A percentile compares a stretch with the other conserved stretches of the same genome.
Conservation (phyloP, 257 asterid genomes). For the Voacanga thouarsii region DNA sequence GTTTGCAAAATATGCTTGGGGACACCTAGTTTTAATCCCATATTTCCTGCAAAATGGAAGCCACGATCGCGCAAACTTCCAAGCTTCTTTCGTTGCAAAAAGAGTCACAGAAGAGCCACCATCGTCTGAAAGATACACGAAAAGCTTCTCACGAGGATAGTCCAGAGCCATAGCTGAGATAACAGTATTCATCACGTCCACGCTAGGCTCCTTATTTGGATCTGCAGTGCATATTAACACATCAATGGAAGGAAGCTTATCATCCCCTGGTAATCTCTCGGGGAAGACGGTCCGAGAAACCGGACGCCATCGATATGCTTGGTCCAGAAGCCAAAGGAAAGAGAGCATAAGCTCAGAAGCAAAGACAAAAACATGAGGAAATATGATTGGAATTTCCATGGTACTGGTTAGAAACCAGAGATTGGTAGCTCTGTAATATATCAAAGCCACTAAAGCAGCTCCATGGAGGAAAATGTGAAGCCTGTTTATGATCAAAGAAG, state of each 20-base stretch:
- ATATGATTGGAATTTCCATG: neutral
- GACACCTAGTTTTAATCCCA: conserved; percentile 44
- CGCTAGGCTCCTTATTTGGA: conserved; percentile 50
- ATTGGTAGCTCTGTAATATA: conserved; percentile 38
- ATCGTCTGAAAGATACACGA: conserved; percentile 60
- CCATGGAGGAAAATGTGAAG: conserved; percentile 34
- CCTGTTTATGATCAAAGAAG: conserved; percentile 34
- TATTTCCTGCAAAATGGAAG: conserved; percentile 57
- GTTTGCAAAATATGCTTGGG: conserved; percentile 38
- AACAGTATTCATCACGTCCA: conserved; percentile 71
- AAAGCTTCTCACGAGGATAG: conserved; percentile 55
- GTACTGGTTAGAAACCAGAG: conserved; percentile 9
- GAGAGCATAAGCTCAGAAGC: conserved; percentile 37
- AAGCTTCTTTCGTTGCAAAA: conserved; percentile 37
- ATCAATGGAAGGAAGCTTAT: conserved; percentile 46
- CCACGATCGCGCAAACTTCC: conserved; percentile 46
- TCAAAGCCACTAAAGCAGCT: conserved; percentile 34
- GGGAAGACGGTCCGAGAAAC: conserved; percentile 38
- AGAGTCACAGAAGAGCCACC: conserved; percentile 45
- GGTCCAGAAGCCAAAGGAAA: conserved; percentile 53
- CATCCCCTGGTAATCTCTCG: conserved; percentile 36
- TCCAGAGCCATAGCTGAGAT: conserved; percentile 70
- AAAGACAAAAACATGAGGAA: conserved; percentile 30
- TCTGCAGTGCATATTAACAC: conserved; percentile 67
- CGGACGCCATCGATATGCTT: conserved; percentile 47